Evolutionary conservation across 331 rosid species (phyloP).

Genomic region (Erythrophleum ivorense): DNA sequence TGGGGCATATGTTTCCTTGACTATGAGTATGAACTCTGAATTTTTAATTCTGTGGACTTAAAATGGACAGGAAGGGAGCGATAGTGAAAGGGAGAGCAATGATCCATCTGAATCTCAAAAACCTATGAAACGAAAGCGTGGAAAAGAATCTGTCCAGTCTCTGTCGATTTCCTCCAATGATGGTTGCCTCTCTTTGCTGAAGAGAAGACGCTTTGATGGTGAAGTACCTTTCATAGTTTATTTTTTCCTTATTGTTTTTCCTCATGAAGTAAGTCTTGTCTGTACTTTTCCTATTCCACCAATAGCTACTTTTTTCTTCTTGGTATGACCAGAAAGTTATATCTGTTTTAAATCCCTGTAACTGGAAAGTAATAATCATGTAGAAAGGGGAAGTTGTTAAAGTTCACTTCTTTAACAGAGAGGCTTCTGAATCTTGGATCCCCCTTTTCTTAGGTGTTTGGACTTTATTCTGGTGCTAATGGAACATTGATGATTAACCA

Average conservation of each 20-base stretch:
- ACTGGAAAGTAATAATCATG: background rate
- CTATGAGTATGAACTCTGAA: constrained; percentile 33
- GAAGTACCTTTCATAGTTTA: constrained; percentile 26
- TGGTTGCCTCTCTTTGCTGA: constrained; percentile 73
- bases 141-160: constrained; percentile 58
- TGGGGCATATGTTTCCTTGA: constrained; percentile 6
- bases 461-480: background rate
- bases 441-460: background rate
- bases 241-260: constrained; percentile 4
- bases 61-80: constrained; percentile 71
- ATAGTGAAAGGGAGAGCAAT: constrained; percentile 79
- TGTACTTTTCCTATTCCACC: background rate
- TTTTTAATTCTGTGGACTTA: constrained; percentile 38
- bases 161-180: constrained; percentile 59
- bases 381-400: background rate
- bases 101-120: constrained; percentile 63
- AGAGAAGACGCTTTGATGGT: constrained; percentile 74
- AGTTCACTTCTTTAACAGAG: background rate
- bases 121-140: constrained; percentile 63
- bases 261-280: constrained; percentile 14
- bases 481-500: background rate
- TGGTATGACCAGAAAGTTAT: background rate
- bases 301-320: background rate
- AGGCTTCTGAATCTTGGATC: background rate
- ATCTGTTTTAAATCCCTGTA: background rate